A percentile compares a stretch with the other conserved stretches of the same genome.
phyloP scores from a whole-genome alignment of 1,139 yeast species.

The Geotrichum aggregatum region DNA sequence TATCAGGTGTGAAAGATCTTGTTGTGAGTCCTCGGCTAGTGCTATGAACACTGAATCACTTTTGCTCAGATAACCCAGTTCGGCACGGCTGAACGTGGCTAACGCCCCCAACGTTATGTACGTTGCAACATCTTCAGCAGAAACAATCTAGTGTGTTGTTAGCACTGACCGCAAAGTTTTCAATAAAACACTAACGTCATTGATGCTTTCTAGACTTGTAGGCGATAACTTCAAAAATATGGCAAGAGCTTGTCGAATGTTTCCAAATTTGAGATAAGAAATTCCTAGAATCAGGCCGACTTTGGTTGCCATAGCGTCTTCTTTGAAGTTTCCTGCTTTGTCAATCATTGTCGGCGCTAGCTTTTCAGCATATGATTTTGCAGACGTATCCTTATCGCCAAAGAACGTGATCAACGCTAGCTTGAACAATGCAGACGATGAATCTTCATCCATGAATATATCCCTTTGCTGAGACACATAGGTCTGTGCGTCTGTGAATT shows the following conservation, averaged over 20 bases:
- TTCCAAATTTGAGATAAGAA: constrained; percentile 9
- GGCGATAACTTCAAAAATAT: constrained; percentile 15
- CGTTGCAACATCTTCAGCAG: constrained; percentile 24
- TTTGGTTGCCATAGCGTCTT: constrained; percentile 3
- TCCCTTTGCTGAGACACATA: constrained; percentile 15
- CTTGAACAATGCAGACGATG: neutral
- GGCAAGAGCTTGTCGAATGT: constrained; percentile 16
- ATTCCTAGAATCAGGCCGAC: constrained; percentile 18
- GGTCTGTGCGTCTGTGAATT: constrained; percentile 13
- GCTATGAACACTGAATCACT: constrained; percentile 62
- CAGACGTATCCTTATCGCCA: constrained; percentile 6
- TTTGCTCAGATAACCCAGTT: constrained; percentile 27
- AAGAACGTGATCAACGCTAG: constrained; percentile 8
- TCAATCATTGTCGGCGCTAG: constrained; percentile 5
- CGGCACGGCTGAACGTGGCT: constrained; percentile 28
- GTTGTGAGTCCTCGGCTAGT: constrained; percentile 46
- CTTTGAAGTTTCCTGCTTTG: neutral
- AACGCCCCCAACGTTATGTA: constrained; percentile 29
- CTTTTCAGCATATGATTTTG: constrained; percentile 13
- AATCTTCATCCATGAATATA: neutral
- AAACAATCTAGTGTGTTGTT: constrained; percentile 5
- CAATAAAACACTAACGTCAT: neutral
- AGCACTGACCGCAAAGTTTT: neutral
- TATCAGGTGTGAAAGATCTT: constrained; percentile 22
- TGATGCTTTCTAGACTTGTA: neutral